Percentiles rank a stretch among this genome's conserved stretches.
These are phyloP conservation scores for Botrytis tulipae DNA, from an alignment of 2,329 filamentous ascomycete species.

Conservation along the genomic window DNA sequence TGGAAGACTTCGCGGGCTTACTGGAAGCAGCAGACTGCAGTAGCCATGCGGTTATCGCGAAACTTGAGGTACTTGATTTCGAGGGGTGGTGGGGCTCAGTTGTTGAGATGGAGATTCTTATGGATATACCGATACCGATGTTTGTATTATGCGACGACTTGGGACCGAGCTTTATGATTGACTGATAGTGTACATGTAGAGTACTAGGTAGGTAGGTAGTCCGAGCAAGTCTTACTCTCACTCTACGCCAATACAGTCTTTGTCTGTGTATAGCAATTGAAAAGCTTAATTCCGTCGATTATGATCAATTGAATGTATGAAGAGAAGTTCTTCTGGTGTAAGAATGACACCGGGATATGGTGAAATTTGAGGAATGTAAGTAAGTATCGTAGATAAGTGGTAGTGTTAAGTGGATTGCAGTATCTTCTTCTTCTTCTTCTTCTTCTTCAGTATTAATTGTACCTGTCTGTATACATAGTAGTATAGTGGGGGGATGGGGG, in stretches of 20 bases:
- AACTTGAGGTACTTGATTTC: constrained; percentile 3
- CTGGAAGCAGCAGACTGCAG: constrained; percentile 12
- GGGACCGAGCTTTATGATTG: constrained; percentile 3
- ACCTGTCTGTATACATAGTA: background rate
- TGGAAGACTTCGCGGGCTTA: constrained; percentile 11
- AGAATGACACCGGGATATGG: background rate
- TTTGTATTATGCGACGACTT: constrained; percentile 12
- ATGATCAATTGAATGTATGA: background rate
- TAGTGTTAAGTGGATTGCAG: background rate
- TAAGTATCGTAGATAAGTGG: background rate
- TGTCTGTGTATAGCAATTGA: constrained; percentile 4
- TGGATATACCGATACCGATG: background rate
- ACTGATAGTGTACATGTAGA: background rate
- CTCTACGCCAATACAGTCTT: background rate
- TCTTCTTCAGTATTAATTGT: background rate
- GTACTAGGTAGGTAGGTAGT: background rate
- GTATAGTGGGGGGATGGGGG: background rate
- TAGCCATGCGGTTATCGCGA: constrained; percentile 21
- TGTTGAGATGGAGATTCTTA: background rate
- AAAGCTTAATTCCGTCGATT: background rate
- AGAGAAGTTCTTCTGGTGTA: background rate
- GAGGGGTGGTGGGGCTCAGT: constrained; percentile 11
- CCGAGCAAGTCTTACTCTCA: background rate
- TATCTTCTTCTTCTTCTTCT: background rate
- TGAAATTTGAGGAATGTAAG: background rate